Evolutionary conservation across 805 yeast genomes (phyloP), one percentile per base, ranked within the genome.

Genomic region (Suhomyces pyralidae): DNA sequence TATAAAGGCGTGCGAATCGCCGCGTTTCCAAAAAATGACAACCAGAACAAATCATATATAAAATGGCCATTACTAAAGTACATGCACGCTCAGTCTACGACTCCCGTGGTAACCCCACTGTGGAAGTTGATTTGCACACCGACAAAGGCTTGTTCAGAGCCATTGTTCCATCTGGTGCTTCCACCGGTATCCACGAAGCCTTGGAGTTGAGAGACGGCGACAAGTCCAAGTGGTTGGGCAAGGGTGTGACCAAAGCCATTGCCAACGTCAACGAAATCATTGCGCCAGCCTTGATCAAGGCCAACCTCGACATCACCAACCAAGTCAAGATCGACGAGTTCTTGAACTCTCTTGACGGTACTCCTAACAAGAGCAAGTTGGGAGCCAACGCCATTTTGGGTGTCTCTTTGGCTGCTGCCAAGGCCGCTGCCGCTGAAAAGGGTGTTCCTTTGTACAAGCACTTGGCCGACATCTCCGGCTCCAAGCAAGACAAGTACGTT

Each of bases 41-140:
- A 36, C 7, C 20, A n/a, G 7, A 36, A 5, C 8, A 36, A 6
- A 6, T 24, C 3, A 38, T 38, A 1, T n/a, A 40, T 53, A 72
- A 52, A 73, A 90, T 90, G 96, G 87, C 97, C 66, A 83, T 90
- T 69, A 76, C 89, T 64, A 92, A 93, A 79, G 80, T 92, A 67
- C 85, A 81, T 78, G 89, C 98, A 69, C 92, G 99, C 81, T 88
- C 85, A 84, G 97, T 93, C 79, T 93, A 94, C 87, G 99, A 93
- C 82, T 93, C 98, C 68, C 90, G 99, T 81, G 98, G 98, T 81
- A 94, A 93, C 86, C 99, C 99, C 81, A 93, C 99, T 66, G 99
- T 94, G 67, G 98, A 94, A 85, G 98, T 94, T 65, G 98, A 94
- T 72, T 70, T 93, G 68, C 81, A 87, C 83, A 93, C 99, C 71